Evolutionary conservation across 2,329 filamentous ascomycete species (phyloP), one percentile per base, ranked within the genome.

Genomic region (Alternaria sp.): DNA sequence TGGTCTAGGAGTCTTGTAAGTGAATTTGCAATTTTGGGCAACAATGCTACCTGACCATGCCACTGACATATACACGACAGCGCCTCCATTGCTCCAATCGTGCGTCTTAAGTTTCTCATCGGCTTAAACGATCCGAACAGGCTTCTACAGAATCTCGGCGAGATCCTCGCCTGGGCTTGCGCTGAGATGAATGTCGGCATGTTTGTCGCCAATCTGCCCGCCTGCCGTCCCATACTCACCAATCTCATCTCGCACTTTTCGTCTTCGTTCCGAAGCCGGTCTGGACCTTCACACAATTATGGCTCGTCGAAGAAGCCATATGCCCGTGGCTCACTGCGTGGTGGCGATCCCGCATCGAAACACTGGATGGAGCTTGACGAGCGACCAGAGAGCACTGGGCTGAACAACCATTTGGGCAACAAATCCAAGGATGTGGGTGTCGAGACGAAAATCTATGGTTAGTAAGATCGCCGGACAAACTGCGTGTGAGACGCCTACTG

Each of bases 171-270:
- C 12, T 59, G 57, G 57, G 57, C 57, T 9, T 51, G 44, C 5
- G 57, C 57, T 18, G 57, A 59, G 39, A 56, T 59, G 57, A 59
- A 59, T 46, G 57, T 59, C 32, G 57, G 52, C 38, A 59, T 59
- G 57, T 51, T 59, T 39, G 57, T 59, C 24, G 57, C 57, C 6
- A 59, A 56, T 5, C 57, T 56, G 3, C 57, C 57, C 9, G 57
- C 57, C 14, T 59, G 57, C 57, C 57, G 54, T 16, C 57, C 57
- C 4, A 7, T 59, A 5, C 57, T 59, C 39, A 59, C 54, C 43
- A 34, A 56, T 41, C 24, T 38, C 24, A 56, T 56, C 39, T 34
- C 57, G 18, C 52, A 34, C 16, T 59, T 59, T 34, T 46, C 52
- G 11, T 44, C 57, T 11, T 59, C 52, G 52, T 43, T 53, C 7